Conservation (phyloP, 2,329 filamentous ascomycete genomes). For the Huntiella savannae region DNA sequence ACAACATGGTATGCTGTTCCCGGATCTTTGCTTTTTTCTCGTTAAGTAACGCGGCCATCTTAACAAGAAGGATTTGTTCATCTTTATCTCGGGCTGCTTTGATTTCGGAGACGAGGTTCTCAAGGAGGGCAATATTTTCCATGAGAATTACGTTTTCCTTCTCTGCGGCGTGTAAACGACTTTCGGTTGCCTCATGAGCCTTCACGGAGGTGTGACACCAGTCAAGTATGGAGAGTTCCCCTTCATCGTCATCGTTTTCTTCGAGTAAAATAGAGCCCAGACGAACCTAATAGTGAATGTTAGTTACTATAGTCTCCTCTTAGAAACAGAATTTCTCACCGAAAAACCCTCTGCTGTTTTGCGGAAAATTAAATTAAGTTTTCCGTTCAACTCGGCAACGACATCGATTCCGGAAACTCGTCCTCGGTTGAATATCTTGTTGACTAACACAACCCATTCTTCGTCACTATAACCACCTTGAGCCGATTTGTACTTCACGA, state of each 20-base stretch:
- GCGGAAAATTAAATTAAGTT: conserved; percentile 37
- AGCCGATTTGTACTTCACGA: conserved; percentile 32
- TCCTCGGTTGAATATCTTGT: conserved; percentile 33
- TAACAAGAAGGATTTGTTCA: conserved; percentile 46
- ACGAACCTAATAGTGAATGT: conserved; percentile 26
- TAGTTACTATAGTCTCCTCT: no score
- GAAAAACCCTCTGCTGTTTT: conserved; percentile 51
- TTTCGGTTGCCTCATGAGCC: conserved; percentile 25
- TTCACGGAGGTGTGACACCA: conserved; percentile 46
- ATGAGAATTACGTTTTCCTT: conserved; percentile 18
- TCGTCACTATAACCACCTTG: conserved; percentile 34
- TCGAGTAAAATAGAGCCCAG: conserved; percentile 45
- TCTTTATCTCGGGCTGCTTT: conserved; percentile 45
- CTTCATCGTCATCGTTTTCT: conserved; percentile 35
- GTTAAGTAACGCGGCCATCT: conserved; percentile 53
- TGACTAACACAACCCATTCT: conserved; percentile 50
- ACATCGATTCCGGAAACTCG: conserved; percentile 35
- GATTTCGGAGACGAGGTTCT: conserved; percentile 45
- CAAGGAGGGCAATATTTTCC: conserved; percentile 38
- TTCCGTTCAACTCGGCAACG: conserved; percentile 36
- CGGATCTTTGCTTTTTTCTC: conserved; percentile 66
- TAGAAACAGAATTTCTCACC: conserved; percentile 22
- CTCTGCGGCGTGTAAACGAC: conserved; percentile 24
- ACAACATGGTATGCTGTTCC: conserved; percentile 36
- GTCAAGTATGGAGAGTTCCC: conserved; percentile 35